Conservation (phyloP, 768 basidiomycete species). For the Saitozyma podzolica region DNA sequence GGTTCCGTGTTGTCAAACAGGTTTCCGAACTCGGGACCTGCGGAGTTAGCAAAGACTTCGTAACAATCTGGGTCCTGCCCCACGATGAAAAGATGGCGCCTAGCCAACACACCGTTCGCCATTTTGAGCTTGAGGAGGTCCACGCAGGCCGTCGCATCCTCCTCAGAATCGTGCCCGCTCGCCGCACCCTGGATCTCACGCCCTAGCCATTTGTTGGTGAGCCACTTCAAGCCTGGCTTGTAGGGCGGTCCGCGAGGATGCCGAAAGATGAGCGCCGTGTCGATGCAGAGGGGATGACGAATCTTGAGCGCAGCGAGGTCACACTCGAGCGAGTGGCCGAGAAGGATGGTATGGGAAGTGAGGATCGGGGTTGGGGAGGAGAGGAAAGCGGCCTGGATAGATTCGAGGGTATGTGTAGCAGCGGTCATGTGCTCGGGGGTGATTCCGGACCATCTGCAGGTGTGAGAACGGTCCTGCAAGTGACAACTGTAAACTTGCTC, state of each 20-base stretch:
- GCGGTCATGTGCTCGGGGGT: constrained; percentile 68
- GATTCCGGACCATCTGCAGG: constrained; percentile 83
- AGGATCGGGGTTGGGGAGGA: constrained; percentile 54
- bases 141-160: constrained; percentile 85
- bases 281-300: constrained; percentile 81
- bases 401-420: constrained; percentile 73
- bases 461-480: neutral
- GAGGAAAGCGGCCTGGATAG: constrained; percentile 74
- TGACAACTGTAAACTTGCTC: constrained; percentile 22
- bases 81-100: neutral
- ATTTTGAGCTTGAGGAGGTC: constrained; percentile 82
- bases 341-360: constrained; percentile 65
- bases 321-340: constrained; percentile 94
- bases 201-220: constrained; percentile 88
- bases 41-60: constrained; percentile 9
- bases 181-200: constrained; percentile 73
- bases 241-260: constrained; percentile 91
- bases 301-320: constrained; percentile 86
- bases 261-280: constrained; percentile 85
- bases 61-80: no score
- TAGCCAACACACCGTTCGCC: constrained; percentile 60
- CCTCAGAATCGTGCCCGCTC: constrained; percentile 85
- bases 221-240: constrained; percentile 95
- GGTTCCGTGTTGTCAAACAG: constrained; percentile 81
- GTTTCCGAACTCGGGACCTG: constrained; percentile 76